Percentiles rank a stretch among this genome's conserved stretches.
These are phyloP conservation scores for Curvularia verruculosa DNA, from an alignment of 2,329 filamentous ascomycete genomes.

Conservation along the genomic window DNA sequence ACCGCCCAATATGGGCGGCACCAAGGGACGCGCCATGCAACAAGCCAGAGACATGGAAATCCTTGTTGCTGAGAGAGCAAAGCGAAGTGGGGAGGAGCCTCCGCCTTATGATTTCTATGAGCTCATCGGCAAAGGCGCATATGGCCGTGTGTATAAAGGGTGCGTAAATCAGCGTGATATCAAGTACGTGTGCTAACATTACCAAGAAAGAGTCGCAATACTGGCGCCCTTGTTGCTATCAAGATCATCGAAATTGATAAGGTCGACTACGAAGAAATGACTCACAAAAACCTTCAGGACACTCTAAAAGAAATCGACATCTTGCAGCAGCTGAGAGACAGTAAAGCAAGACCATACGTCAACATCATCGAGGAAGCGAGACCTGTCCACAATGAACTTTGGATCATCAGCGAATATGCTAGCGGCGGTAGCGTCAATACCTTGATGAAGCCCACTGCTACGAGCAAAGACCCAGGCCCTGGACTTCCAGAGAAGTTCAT, in stretches of 20 bases:
- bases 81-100: constrained; percentile 63
- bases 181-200: constrained; percentile 24
- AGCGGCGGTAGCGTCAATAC: constrained; percentile 80
- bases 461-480: constrained; percentile 31
- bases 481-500: constrained; percentile 66
- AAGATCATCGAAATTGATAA: constrained; percentile 88
- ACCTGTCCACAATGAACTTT: constrained; percentile 78
- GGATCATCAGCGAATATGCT: constrained; percentile 88
- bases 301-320: constrained; percentile 69
- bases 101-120: constrained; percentile 73
- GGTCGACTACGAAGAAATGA: constrained; percentile 62
- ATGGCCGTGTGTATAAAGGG: constrained; percentile 75
- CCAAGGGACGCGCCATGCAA: constrained; percentile 66
- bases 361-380: constrained; percentile 82
- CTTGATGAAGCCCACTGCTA: constrained; percentile 58
- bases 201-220: constrained; percentile 48
- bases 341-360: constrained; percentile 79
- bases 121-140: constrained; percentile 76
- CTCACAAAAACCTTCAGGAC: constrained; percentile 52
- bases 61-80: constrained; percentile 66
- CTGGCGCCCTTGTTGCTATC: constrained; percentile 67
- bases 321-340: constrained; percentile 74
- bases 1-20: constrained; percentile 44
- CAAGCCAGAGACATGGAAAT: constrained; percentile 75
- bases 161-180: constrained; percentile 28